Evolutionary conservation across 78 protist species (phyloP).

Genomic region (Monocercomonoides exilis): DNA sequence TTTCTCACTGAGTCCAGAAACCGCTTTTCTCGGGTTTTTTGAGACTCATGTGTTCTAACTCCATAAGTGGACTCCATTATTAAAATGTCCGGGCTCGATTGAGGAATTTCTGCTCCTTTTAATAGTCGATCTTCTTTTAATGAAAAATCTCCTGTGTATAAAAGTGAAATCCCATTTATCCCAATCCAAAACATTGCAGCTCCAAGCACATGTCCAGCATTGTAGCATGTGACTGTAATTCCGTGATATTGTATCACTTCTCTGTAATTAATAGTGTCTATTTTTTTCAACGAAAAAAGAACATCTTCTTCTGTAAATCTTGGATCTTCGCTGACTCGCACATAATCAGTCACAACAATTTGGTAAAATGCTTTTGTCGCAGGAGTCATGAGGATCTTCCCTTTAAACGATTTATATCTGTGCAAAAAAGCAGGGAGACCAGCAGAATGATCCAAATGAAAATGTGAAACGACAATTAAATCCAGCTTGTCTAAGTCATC

Average conservation of each 20-base stretch:
- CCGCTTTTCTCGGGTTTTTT: conserved; percentile 65
- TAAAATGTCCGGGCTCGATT: conserved; percentile 67
- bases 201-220: conserved; percentile 96
- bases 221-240: conserved; percentile 47
- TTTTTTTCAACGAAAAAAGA: conserved; percentile 1
- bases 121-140: conserved; percentile 85
- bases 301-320: neutral
- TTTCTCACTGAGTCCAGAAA: conserved; percentile 53
- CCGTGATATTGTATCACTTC: conserved; percentile 67
- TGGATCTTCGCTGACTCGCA: conserved; percentile 26
- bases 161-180: conserved; percentile 72
- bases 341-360: conserved; percentile 65
- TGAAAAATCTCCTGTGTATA: conserved; percentile 93
- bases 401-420: conserved; percentile 65
- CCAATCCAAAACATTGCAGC: conserved; percentile 87
- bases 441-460: conserved; percentile 86
- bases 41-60: conserved; percentile 67
- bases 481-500: neutral
- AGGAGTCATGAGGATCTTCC: conserved; percentile 87
- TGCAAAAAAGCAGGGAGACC: conserved; percentile 70
- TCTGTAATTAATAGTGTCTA: conserved; percentile 36
- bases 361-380: conserved; percentile 82
- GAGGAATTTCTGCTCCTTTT: conserved; percentile 87
- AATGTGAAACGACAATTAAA: neutral
- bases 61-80: conserved; percentile 88